Conservation (phyloP, 1,284 basidiomycete genomes). For the Inonotus hispidus region DNA sequence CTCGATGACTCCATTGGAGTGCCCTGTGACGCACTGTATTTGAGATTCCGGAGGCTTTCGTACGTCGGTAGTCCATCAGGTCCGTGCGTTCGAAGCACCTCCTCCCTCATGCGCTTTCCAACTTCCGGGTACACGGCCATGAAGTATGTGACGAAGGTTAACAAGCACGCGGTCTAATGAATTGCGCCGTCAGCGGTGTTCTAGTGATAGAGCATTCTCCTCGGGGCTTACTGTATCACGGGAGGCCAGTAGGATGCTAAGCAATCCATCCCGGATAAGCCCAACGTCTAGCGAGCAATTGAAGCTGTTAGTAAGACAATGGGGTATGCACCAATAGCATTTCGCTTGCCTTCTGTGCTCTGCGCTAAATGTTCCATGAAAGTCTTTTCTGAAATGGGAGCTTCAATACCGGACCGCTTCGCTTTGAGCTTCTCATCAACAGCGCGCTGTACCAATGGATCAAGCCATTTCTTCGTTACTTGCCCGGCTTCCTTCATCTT, state of each 20-base stretch:
- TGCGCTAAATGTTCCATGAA: constrained; percentile 65
- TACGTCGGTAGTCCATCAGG: constrained; percentile 42
- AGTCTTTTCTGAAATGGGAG: constrained; percentile 46
- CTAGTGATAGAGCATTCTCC: neutral
- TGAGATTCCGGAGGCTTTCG: constrained; percentile 48
- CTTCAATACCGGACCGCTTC: constrained; percentile 34
- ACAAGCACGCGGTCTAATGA: constrained; percentile 49
- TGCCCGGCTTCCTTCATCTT: constrained; percentile 45
- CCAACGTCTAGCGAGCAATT: constrained; percentile 36
- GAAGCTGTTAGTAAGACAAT: neutral
- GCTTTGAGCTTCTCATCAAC: constrained; percentile 41
- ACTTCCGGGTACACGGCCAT: constrained; percentile 57
- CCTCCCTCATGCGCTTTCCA: constrained; percentile 46
- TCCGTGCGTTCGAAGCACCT: constrained; percentile 53
- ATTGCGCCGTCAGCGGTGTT: neutral
- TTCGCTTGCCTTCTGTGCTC: constrained; percentile 49
- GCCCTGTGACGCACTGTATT: constrained; percentile 46
- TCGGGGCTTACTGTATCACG: constrained; percentile 57
- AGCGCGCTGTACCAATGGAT: constrained; percentile 53
- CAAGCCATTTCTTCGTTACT: constrained; percentile 52
- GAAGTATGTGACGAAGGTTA: constrained; percentile 63
- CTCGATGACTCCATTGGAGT: constrained; percentile 1
- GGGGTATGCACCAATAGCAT: constrained; percentile 7
- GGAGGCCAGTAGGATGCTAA: constrained; percentile 69
- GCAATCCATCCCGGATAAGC: constrained; percentile 61